Evolutionary conservation across 495 filamentous ascomycete species (phyloP).

Genomic region (Chaetomium fimeti): DNA sequence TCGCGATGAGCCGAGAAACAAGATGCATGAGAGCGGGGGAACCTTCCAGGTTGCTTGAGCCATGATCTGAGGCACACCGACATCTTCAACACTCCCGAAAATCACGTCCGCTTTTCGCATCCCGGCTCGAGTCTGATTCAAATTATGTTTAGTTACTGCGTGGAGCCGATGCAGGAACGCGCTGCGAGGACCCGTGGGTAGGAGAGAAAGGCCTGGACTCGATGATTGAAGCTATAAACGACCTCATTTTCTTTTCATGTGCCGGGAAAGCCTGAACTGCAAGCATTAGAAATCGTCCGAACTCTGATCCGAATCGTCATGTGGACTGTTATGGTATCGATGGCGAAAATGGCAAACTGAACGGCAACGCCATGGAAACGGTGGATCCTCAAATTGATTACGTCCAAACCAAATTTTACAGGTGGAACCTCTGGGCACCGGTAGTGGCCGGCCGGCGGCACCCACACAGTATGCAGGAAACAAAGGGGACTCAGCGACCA

Average conservation of each 20-base stretch:
- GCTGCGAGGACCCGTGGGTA: neutral
- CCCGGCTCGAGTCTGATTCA: neutral
- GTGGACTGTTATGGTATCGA: slow-evolving; percentile 5
- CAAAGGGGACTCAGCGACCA: neutral
- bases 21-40: neutral
- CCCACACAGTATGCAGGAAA: slow-evolving; percentile 17
- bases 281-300: neutral
- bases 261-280: neutral
- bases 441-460: slow-evolving; percentile 20
- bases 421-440: slow-evolving; percentile 28
- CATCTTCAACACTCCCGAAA: neutral
- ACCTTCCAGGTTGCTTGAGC: neutral
- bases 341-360: slow-evolving; percentile 2
- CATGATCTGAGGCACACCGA: slow-evolving; percentile 1
- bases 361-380: slow-evolving; percentile 18
- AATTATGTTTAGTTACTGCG: neutral
- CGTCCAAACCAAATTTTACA: slow-evolving; percentile 32
- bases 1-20: neutral
- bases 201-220: too few relatives aligned
- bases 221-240: too few relatives aligned
- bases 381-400: slow-evolving; percentile 26
- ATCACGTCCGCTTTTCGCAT: neutral
- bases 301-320: slow-evolving; percentile 18
- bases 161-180: slow-evolving; percentile 8
- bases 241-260: neutral